Percentiles rank a stretch among this genome's conserved stretches.
Evolutionary conservation across 768 basidiomycete genomes (phyloP).

Genomic region (Agrocybe pediades): DNA sequence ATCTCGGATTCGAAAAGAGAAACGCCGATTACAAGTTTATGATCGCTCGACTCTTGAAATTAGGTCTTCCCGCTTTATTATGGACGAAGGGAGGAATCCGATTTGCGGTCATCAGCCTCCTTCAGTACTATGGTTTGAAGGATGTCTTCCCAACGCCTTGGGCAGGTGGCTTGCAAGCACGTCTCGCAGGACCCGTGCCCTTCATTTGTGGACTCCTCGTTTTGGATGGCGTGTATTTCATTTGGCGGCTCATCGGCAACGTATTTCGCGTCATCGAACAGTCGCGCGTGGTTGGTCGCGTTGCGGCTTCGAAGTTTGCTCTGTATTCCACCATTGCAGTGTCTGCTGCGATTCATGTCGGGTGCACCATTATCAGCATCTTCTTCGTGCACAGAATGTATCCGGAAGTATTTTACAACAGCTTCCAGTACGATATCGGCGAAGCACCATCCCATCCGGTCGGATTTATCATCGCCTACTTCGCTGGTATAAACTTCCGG

Average conservation of each 20-base stretch:
- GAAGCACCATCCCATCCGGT: constrained; percentile 1
- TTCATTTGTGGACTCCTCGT: constrained; percentile 2
- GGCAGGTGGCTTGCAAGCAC: neutral
- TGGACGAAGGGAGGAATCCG: constrained; percentile 1
- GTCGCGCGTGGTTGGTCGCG: neutral
- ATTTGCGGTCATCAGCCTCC: neutral
- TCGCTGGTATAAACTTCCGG: neutral
- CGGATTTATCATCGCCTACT: neutral
- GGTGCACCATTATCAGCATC: constrained; percentile 1
- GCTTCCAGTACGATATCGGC: neutral
- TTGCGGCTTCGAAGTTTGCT: neutral
- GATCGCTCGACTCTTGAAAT: neutral
- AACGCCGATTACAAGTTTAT: neutral
- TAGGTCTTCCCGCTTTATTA: neutral
- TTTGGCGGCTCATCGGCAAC: neutral
- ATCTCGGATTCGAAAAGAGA: neutral
- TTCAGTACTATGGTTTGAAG: neutral
- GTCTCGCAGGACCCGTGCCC: constrained; percentile 3
- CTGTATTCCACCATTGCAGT: neutral
- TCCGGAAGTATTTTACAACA: neutral
- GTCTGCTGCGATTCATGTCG: neutral
- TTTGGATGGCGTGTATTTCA: neutral
- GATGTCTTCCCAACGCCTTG: neutral
- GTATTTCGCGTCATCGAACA: neutral
- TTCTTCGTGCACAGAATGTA: neutral